These are phyloP conservation scores for Smallanthus sonchifolius DNA, from an alignment of 129 eudicot genomes.

Conservation along the genomic window DNA sequence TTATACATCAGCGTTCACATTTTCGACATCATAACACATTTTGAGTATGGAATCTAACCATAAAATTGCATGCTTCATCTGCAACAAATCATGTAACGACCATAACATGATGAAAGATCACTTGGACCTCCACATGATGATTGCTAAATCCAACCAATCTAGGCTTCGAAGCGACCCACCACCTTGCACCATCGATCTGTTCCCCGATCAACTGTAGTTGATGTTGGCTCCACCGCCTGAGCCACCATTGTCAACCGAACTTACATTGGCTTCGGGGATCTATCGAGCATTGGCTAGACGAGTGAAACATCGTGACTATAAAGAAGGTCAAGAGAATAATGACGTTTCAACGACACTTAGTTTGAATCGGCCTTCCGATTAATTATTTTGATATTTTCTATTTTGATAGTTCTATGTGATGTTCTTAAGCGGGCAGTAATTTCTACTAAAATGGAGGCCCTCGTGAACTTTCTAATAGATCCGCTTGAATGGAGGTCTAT, in stretches of 20 bases:
- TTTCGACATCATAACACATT: not conserved
- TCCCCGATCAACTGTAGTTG: conserved; percentile 14
- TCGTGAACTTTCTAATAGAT: no score
- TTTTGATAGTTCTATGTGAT: no score
- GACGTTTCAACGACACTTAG: conserved; percentile 8
- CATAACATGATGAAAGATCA: conserved; percentile 9
- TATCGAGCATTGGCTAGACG: conserved; percentile 11
- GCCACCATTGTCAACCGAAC: conserved; percentile 21
- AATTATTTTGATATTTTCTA: no score
- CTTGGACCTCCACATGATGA: conserved; percentile 5
- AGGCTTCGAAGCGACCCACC: not conserved
- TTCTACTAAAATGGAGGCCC: no score
- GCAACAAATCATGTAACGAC: conserved; percentile 17
- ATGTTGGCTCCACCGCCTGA: conserved; percentile 3
- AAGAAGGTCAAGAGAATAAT: conserved; percentile 13
- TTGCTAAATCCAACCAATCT: not conserved
- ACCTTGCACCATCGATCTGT: not conserved
- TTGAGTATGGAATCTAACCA: conserved; percentile 12
- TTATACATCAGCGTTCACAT: not conserved
- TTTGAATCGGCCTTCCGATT: not conserved
- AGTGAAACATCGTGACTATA: not conserved
- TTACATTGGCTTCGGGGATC: not conserved
- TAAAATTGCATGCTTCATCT: conserved; percentile 11
- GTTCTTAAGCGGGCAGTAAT: no score
- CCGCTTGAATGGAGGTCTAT: no score